phyloP scores from a whole-genome alignment of 2,329 filamentous ascomycete genomes.

The Ceratocystis diversiconidia region DNA sequence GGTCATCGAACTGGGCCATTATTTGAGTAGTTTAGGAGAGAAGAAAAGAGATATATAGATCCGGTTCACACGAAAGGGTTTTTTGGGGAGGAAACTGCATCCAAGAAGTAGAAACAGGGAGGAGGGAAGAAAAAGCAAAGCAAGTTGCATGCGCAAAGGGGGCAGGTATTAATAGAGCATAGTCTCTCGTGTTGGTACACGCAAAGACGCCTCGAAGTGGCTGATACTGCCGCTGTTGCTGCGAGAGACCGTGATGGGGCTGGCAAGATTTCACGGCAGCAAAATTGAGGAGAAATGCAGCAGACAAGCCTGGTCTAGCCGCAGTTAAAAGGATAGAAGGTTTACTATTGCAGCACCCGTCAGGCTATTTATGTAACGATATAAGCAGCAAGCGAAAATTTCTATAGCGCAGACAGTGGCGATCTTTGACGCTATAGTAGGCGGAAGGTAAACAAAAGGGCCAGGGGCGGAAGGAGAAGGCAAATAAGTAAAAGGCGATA shows the following conservation, averaged over 20 bases:
- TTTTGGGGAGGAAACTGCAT: not conserved
- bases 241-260: not conserved
- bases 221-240: not conserved
- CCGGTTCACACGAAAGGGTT: not conserved
- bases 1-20: conserved; percentile 19
- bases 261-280: not conserved
- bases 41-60: not conserved
- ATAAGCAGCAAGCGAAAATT: too few species aligned
- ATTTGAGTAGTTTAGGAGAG: not conserved
- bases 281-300: too few species aligned
- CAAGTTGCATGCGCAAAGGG: not conserved
- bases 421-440: too few species aligned
- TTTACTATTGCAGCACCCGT: too few species aligned
- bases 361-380: too few species aligned
- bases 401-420: too few species aligned
- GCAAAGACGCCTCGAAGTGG: not conserved
- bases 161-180: not conserved
- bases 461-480: too few species aligned
- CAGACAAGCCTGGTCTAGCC: too few species aligned
- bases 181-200: not conserved
- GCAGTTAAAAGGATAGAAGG: too few species aligned
- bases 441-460: too few species aligned
- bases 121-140: not conserved
- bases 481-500: too few species aligned
- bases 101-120: not conserved